Evolutionary conservation across 768 basidiomycete genomes (phyloP), one percentile per base, ranked within the genome.

Genomic region (Suillus americanus): DNA sequence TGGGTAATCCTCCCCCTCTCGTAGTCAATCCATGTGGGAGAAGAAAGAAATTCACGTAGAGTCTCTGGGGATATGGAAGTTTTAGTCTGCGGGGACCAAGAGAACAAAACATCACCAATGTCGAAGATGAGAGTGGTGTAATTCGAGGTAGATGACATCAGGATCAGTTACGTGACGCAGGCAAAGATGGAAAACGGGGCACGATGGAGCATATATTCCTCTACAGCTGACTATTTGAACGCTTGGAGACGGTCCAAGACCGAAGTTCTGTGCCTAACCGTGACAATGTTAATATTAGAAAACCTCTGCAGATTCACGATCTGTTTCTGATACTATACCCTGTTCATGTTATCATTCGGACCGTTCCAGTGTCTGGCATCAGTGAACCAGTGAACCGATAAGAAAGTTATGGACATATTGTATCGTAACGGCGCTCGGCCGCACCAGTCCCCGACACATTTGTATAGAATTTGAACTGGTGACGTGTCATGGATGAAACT

Each of bases 81-180:
- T 63, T 75, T 79, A 1, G 83, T 82, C 18, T 78, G 66, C 1
- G 82, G 67, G 13, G 83, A 85, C 85, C 85, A 87, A 46, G 77
- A 78, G 72, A 86, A 85, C 54, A 86, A 76, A 8, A 86, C 85
- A 68, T 85, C 85, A 23, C 85, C 84, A 37, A 86, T 75, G 70
- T 86, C 86, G 71, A 85, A 80, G 68, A 86, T 80, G 66, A 85
- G 72, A 10, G 80, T 75, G 25, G n/a, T 63, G 14, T 62, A 63
- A 28, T 37, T 43, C 6, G 60, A 45, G 40, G 59, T 20, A 37
- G 30, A 62, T 18, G 62, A 41, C 62, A 63, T 63, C 16, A 9
- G 6, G 59, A 46, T 25, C 28, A 45, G 60, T 14, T 38, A 13
- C 12, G 20, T 41, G 3, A 30, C 20, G 18, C 33, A 30, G 37